A percentile compares a stretch with the other conserved stretches of the same genome.
Conservation (phyloP, 345 rosid species). For the Brassica carinata region DNA sequence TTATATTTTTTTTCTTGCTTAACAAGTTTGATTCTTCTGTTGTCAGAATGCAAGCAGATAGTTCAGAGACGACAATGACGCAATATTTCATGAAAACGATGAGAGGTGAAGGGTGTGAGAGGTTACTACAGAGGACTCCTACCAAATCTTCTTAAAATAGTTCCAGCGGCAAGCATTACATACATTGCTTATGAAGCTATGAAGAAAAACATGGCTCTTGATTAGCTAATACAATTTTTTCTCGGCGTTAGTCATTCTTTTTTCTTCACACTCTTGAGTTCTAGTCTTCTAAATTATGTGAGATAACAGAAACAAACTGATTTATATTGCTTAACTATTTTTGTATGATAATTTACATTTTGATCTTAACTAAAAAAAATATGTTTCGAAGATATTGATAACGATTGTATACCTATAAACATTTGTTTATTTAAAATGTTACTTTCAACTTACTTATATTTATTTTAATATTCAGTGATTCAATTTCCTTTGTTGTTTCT, state of each 20-base stretch:
- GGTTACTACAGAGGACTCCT: conserved; percentile 92
- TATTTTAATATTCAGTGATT: neutral
- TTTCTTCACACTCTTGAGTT: conserved; percentile 19
- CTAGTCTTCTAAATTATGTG: conserved; percentile 27
- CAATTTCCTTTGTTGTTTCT: neutral
- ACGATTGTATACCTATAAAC: neutral
- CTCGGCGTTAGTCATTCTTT: conserved; percentile 23
- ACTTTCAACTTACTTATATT: neutral
- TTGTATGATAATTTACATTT: conserved; percentile 23
- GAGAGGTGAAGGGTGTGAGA: conserved; percentile 69
- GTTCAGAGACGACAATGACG: conserved; percentile 58
- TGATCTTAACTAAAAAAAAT: neutral
- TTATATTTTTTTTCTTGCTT: neutral
- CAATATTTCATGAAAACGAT: conserved; percentile 86
- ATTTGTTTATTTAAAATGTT: neutral
- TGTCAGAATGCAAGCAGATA: conserved; percentile 94
- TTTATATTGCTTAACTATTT: neutral
- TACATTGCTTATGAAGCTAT: conserved; percentile 78
- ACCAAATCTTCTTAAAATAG: conserved; percentile 86
- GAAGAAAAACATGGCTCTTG: conserved; percentile 85
- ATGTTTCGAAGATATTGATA: neutral
- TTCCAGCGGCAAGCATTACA: conserved; percentile 62
- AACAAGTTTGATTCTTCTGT: conserved; percentile 12
- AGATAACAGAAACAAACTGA: conserved; percentile 5
- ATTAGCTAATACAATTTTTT: conserved; percentile 34